Evolutionary conservation across 2,329 filamentous ascomycete species (phyloP).

Genomic region (Chrysoporthe deuterocubensis): DNA sequence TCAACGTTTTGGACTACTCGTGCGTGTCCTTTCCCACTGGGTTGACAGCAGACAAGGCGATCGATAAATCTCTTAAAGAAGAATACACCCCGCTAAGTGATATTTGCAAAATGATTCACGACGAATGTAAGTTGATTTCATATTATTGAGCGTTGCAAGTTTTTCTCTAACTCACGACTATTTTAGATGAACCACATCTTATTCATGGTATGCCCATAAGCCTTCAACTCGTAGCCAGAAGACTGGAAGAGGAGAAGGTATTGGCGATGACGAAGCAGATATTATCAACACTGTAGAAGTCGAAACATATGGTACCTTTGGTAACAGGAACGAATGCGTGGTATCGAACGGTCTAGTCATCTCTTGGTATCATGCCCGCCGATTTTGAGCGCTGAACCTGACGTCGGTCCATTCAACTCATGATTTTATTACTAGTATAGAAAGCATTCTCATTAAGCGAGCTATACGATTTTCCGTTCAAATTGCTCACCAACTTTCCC

Average conservation of each 20-base stretch:
- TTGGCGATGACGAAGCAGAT: conserved; percentile 40
- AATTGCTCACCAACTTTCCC: too few species aligned
- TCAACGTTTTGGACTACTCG: conserved; percentile 54
- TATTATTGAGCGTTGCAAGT: neutral
- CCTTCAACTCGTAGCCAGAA: conserved; percentile 45
- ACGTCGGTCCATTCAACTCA: too few species aligned
- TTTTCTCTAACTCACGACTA: neutral
- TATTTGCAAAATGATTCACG: conserved; percentile 43
- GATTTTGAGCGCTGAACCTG: too few species aligned
- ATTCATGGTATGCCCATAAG: conserved; percentile 50
- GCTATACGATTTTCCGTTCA: too few species aligned
- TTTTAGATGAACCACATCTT: conserved; percentile 42
- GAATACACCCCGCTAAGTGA: conserved; percentile 42
- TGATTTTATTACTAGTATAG: too few species aligned
- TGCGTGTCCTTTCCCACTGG: conserved; percentile 52
- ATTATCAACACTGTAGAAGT: conserved; percentile 15
- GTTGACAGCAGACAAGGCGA: conserved; percentile 43
- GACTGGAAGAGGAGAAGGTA: conserved; percentile 47
- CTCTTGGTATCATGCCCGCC: too few species aligned
- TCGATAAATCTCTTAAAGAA: conserved; percentile 40
- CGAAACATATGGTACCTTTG: neutral
- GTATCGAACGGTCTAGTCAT: neutral
- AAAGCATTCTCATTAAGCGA: too few species aligned
- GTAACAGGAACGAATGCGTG: neutral
- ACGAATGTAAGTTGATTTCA: conserved; percentile 45